Evolutionary conservation across 2,329 filamentous ascomycete genomes (phyloP), one percentile per base, ranked within the genome.

Genomic region (Colletotrichum cuscutae): DNA sequence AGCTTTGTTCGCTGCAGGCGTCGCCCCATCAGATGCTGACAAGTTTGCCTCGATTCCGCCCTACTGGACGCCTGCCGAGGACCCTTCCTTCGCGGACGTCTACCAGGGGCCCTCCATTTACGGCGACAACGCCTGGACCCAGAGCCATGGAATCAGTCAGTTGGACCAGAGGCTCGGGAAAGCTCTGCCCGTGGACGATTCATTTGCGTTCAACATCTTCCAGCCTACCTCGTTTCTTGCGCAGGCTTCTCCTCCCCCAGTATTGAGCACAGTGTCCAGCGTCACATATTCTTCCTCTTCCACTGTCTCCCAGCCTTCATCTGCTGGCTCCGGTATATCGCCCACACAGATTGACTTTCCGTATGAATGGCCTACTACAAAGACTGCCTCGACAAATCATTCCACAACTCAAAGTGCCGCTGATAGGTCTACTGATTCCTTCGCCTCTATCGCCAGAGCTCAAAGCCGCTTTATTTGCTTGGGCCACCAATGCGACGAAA

Each of bases 281-380:
- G 76, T 79, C 49, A 79, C 77, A 4, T 74, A 72, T 59, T 76
- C 76, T 0, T 76, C 77, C 1, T 67, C 75, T 12, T 75, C 76
- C 15, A 71, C 66, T 26, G 49, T 58, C 11, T 76, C 75, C 1
- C 75, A 76, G 49, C 70, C 73, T 0, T 81, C 80, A 1, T 81
- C 81, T 4, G 75, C 76, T 3, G 78, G 78, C 11, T 81, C 80
- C 4, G 76, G 78, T 3, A 52, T 79, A 6, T 82, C 81, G 0
- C 78, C 80, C 1, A 72, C 80, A 0, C 77, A 77, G n/a, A 81
- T 79, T 5, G 80, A 81, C 6, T 53, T 70, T 1, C 75, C 76
- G 22, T 65, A 32, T 6, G 79, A 80, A 57, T 66, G 75, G 49
- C 54, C 77, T 13, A 77, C 71, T 24, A 32, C 57, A 54, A 60